phyloP scores from a whole-genome alignment of 2,329 filamentous ascomycete species.

The Tolypocladium album region DNA sequence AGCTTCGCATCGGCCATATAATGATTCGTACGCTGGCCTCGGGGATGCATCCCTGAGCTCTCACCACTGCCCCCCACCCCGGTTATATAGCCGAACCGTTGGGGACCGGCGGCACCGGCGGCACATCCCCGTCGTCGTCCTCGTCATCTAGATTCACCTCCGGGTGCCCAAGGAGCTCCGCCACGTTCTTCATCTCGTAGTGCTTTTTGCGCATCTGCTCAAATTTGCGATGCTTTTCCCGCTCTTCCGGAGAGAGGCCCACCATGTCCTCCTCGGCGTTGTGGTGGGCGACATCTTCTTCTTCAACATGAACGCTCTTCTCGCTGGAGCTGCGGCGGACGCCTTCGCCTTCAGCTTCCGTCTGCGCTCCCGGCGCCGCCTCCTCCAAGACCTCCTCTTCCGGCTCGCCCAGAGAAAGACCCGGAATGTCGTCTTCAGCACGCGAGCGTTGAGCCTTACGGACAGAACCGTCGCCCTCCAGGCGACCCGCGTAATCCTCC shows the following conservation, averaged over 20 bases:
- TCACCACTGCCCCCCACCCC: not conserved
- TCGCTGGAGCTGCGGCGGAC: slow-evolving; percentile 26
- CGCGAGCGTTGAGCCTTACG: slow-evolving; percentile 25
- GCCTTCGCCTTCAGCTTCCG: slow-evolving; percentile 11
- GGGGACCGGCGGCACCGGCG: slow-evolving; percentile 34
- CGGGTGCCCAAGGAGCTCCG: slow-evolving; percentile 70
- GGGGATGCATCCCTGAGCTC: not conserved
- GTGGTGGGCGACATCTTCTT: slow-evolving; percentile 46
- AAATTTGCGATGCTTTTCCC: slow-evolving; percentile 85
- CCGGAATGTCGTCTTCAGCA: slow-evolving; percentile 71
- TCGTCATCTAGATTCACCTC: slow-evolving; percentile 55
- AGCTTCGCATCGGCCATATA: slow-evolving; percentile 7
- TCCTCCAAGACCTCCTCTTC: slow-evolving; percentile 56
- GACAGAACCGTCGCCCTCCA: slow-evolving; percentile 16
- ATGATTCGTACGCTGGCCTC: not conserved
- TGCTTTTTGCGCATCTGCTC: slow-evolving; percentile 89
- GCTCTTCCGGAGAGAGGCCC: slow-evolving; percentile 58
- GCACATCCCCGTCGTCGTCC: slow-evolving; percentile 22
- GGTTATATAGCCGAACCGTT: slow-evolving; percentile 17
- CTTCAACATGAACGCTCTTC: slow-evolving; percentile 76
- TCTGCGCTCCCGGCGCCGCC: not conserved
- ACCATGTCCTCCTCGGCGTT: slow-evolving; percentile 44
- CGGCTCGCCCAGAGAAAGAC: slow-evolving; percentile 83
- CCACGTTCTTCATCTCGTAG: slow-evolving; percentile 97
- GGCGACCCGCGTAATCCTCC: slow-evolving; percentile 13